Evolutionary conservation across 352 stramenopile genomes (phyloP), one percentile per base, ranked within the genome.

Genomic region (Blastocystis sp.): DNA sequence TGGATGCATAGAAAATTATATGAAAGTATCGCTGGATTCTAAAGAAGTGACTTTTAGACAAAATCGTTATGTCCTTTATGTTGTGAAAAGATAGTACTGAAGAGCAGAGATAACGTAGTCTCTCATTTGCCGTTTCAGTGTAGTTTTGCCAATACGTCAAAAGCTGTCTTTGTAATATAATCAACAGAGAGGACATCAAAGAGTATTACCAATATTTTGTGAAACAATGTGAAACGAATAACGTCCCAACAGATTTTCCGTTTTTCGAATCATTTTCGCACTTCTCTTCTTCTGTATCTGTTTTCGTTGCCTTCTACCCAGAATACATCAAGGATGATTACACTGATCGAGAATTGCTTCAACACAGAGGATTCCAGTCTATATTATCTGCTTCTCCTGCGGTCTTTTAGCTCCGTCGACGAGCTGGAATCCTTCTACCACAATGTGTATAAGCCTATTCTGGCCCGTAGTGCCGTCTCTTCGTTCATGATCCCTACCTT

Each of bases 51-150:
- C 4, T 45, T 47, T 9, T 81, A 81, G 70, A 63, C 43, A 41
- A 39, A 63, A 37, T 34, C 24, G 8, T 65, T 65, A 47, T 81
- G 70, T 81, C 70, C 70, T 13, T 43, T 81, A 16, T 81, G 70
- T 34, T 43, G 50, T 2, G 20, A 59, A 13, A 59, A 59, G 13
- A 59, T 59, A n/a, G 50, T n/a, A 59, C 13, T 13, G 20, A 59
- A 59, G 50, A 59, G 3, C 3, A 59, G 2, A n/a, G 50, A 59
- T 59, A 59, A 59, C 50, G 50, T 59, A n/a, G 3, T 2, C 20
- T 59, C 11, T n/a, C 20, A 3, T 59, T 59, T 59, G 3, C 3
- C 20, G 11, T 2, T 59, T 3, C 20, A 59, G 11, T 59, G 50
- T 59, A 59, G 50, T 59, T 59, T n/a, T 59, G 11, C 11, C 13